Evolutionary conservation across 2,329 filamentous ascomycete genomes (phyloP), one percentile per base, ranked within the genome.

Genomic region (Fusarium chaquense): DNA sequence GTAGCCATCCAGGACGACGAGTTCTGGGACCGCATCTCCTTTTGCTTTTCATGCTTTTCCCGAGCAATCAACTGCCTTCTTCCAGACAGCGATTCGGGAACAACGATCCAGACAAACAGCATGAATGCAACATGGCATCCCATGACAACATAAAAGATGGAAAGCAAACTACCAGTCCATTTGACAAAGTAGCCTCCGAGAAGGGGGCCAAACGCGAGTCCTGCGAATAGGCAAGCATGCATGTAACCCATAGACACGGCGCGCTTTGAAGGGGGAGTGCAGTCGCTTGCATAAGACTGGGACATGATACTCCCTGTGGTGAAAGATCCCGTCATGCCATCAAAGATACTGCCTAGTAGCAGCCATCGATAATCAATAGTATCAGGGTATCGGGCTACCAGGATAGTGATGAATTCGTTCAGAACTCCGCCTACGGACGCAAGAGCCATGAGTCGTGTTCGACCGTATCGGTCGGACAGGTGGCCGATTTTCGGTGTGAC

Each of bases 281-380:
- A 97, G 79, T 99, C 96, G 41, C 93, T 90, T 15, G 92, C 91
- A 79, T 98, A 99, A 0, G 95, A 93, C 78, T 97, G 91, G 24
- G 89, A 90, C 61, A 97, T 82, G 22, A 91, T 83, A 46, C 91
- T 91, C 30, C 91, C 91, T 1, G 93, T 89, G 2, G 94, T 97
- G 77, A 98, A 97, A 1, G 94, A 97, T 10, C 96, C 96, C 12
- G 90, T 90, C 7, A 97, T 76, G 6, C 96, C 96, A 76, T 99
- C 96, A 46, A 94, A 84, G 12, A 92, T 83, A 36, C 90, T 88
- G 12, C 93, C 93, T 2, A 95, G 78, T 8, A 98, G 82, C 24
- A 99, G 82, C 87, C 93, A 92, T 58, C 91, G 90, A 74, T 97
- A 93, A 65, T 91, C 86, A 52, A 97, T 82, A 1, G 81, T 81